Conservation (phyloP, 2,329 filamentous ascomycete genomes). For the Fusarium sp. region DNA sequence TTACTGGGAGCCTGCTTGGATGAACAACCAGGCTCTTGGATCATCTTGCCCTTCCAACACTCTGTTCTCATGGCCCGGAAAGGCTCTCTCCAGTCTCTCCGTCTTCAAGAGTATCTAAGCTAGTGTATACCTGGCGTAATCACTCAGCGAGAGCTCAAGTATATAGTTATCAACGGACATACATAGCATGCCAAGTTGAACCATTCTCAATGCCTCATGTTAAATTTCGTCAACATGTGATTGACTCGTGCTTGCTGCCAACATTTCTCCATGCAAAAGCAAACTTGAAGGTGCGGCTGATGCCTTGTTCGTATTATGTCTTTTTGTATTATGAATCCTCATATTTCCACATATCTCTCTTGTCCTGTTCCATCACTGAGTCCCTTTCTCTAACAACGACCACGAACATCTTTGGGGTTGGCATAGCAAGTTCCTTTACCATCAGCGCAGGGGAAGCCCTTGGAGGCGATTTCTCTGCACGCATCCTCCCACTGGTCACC, state of each 20-base stretch:
- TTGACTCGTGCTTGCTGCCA: too few relatives aligned
- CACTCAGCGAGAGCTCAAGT: not conserved
- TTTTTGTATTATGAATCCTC: not conserved
- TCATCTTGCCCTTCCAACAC: conserved; percentile 74
- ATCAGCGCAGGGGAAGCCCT: conserved; percentile 34
- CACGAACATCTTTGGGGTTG: conserved; percentile 14
- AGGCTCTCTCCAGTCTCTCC: conserved; percentile 66
- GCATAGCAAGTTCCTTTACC: conserved; percentile 39
- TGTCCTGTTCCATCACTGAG: too few relatives aligned
- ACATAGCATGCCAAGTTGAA: not conserved
- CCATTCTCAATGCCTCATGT: not conserved
- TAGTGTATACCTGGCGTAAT: not conserved
- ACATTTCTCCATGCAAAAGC: not conserved
- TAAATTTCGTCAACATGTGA: too few relatives aligned
- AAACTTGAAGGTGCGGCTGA: not conserved
- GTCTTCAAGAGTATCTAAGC: conserved; percentile 64
- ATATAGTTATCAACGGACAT: not conserved
- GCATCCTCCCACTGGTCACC: conserved; percentile 43
- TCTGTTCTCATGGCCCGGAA: conserved; percentile 67
- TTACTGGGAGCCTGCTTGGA: conserved; percentile 81
- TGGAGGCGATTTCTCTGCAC: conserved; percentile 29
- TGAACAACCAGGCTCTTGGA: conserved; percentile 72
- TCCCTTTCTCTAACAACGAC: conserved; percentile 14
- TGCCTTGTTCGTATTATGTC: not conserved
- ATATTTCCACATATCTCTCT: too few relatives aligned